phyloP scores from a whole-genome alignment of 305 asterid genomes.

The Andrographis paniculata region DNA sequence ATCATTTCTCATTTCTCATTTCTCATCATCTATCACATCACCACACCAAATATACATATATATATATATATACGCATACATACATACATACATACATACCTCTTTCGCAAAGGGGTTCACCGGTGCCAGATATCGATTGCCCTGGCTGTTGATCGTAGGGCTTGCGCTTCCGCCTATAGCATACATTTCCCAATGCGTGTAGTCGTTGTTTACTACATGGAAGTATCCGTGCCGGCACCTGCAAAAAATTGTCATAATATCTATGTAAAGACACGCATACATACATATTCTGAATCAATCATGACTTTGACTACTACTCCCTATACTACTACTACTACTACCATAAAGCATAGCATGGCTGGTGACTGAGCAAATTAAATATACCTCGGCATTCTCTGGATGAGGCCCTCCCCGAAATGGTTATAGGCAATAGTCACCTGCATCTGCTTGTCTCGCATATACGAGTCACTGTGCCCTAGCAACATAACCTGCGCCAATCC shows the following conservation, averaged over 20 bases:
- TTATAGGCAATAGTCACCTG: conserved; percentile 69
- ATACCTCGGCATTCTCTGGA: conserved; percentile 52
- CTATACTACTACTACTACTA: too few species aligned
- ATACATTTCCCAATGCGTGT: conserved; percentile 78
- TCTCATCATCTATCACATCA: too few species aligned
- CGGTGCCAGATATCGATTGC: conserved; percentile 64
- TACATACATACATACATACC: conserved; percentile 21
- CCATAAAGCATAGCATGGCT: too few species aligned
- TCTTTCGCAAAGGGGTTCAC: conserved; percentile 48
- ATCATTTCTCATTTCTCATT: too few species aligned
- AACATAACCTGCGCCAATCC: conserved; percentile 50
- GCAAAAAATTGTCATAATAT: too few species aligned
- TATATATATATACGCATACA: too few species aligned
- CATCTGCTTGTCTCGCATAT: conserved; percentile 54
- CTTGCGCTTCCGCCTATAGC: conserved; percentile 66
- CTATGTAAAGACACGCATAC: too few species aligned
- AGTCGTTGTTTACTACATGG: conserved; percentile 73
- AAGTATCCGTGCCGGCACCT: conserved; percentile 66
- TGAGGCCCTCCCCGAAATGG: too few species aligned
- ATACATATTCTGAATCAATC: too few species aligned
- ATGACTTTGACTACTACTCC: not conserved
- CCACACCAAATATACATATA: not conserved
- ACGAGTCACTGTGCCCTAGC: conserved; percentile 65
- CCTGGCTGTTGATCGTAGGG: conserved; percentile 68
- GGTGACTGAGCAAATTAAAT: conserved; percentile 40